Evolutionary conservation across 2,329 filamentous ascomycete species (phyloP), one percentile per base, ranked within the genome.

Genomic region (Tolypocladium endophyticum): DNA sequence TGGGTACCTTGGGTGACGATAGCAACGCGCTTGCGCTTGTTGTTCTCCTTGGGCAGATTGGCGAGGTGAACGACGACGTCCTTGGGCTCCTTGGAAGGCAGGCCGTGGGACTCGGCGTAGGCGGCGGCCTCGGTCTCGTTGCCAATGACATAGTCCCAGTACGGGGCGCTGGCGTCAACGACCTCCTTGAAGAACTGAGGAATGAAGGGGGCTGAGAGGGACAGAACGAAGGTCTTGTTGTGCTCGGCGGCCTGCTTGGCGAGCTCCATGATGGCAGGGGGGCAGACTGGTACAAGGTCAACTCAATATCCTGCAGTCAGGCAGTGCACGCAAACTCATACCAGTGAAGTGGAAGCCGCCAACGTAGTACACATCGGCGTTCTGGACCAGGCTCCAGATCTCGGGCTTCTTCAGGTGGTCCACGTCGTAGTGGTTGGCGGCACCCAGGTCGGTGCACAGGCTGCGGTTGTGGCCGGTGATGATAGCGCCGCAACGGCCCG

Each of bases 101-200:
- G 82, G 66, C 80, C 80, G 76, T 96, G 92, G 61, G 87, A 87
- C 74, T 92, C 87, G 65, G 92, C 90, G 77, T 93, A 99, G 60
- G 92, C 82, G 67, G 87, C 84, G 56, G 92, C 93, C 80, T 99
- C 94, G 65, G 90, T 89, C 86, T 99, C 94, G 79, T 99, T 99
- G 71, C 92, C 93, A 74, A 99, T 89, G 63, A 97, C 81, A 77
- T 93, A 95, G 79, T 97, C 92, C 82, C 92, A 95, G 85, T 96
- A 97, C 36, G 89, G 89, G 58, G 91, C 81, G 59, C 89, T 88
- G 69, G 86, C 87, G 76, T 96, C 91, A 55, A 99, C 85, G 65
- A 86, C 89, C 56, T 97, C 92, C 82, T 97, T 97, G 88, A 97
- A 99, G 84, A 97, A 96, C 73, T 96, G 89, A 45, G 88, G 81